Conservation (phyloP, 2,329 filamentous ascomycete species). For the Chrysosphaeria jannelii region DNA sequence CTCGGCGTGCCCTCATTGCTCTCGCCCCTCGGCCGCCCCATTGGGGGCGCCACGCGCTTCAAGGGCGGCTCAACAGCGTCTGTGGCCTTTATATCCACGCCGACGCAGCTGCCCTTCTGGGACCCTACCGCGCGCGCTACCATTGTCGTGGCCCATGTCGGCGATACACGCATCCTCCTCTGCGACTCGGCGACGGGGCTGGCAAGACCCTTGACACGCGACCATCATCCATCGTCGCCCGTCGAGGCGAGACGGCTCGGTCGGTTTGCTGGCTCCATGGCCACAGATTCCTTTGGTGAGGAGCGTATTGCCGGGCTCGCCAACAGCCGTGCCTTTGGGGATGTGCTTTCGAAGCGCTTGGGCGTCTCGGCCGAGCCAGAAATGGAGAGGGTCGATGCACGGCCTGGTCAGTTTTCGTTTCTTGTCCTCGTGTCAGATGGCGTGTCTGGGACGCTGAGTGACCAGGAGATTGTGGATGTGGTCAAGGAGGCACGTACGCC, state of each 20-base stretch:
- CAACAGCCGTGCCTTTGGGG: conserved; percentile 82
- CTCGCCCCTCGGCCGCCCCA: conserved; percentile 24
- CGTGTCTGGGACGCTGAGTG: conserved; percentile 54
- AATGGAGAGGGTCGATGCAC: conserved; percentile 47
- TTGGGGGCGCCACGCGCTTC: conserved; percentile 53
- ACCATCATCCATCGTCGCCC: conserved; percentile 78
- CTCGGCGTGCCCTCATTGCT: conserved; percentile 28
- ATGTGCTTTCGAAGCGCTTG: conserved; percentile 71
- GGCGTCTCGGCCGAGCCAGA: conserved; percentile 89
- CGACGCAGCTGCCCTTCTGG: conserved; percentile 81
- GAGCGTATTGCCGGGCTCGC: conserved; percentile 81
- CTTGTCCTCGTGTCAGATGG: conserved; percentile 72
- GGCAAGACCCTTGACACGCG: conserved; percentile 54
- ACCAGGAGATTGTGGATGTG: conserved; percentile 90
- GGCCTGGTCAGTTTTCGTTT: conserved; percentile 66
- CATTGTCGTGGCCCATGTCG: conserved; percentile 65
- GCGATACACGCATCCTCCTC: conserved; percentile 71
- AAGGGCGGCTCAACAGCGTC: conserved; percentile 84
- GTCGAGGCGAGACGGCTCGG: conserved; percentile 57
- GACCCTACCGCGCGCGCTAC: conserved; percentile 66
- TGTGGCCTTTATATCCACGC: conserved; percentile 69
- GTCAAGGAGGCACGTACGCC: conserved; percentile 83
- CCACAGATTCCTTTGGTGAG: conserved; percentile 90
- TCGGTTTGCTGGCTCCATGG: conserved; percentile 45
- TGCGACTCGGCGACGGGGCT: conserved; percentile 63